phyloP scores from a whole-genome alignment of 371 early-diverging fungal species.

The Apophysomyces sp. region DNA sequence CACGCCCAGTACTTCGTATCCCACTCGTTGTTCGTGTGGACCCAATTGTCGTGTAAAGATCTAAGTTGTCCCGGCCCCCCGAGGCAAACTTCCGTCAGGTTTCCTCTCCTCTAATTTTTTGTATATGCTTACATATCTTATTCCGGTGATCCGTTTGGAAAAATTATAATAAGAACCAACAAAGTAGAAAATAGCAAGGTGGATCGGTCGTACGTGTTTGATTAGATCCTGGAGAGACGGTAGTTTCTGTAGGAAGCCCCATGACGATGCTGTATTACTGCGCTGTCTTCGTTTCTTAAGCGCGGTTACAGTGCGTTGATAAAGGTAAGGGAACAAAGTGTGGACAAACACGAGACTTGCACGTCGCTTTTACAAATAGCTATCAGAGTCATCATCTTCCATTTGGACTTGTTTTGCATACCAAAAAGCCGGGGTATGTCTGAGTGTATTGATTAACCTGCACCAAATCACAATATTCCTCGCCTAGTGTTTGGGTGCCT shows the following conservation, averaged over 20 bases:
- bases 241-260: conserved; percentile 9
- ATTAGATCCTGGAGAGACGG: conserved; percentile 32
- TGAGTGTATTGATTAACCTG: conserved; percentile 54
- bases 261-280: background rate
- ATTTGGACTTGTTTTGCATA: too few species aligned
- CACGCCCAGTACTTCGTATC: conserved; percentile 85
- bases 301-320: conserved; percentile 47
- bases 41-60: conserved; percentile 76
- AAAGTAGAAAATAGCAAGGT: conserved; percentile 84
- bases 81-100: background rate
- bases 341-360: conserved; percentile 52
- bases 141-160: conserved; percentile 75
- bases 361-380: conserved; percentile 43
- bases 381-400: too few species aligned
- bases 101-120: too few species aligned
- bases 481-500: conserved; percentile 88
- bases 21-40: conserved; percentile 69
- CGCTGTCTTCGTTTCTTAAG: conserved; percentile 40
- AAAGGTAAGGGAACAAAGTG: conserved; percentile 59
- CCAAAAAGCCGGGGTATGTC: conserved; percentile 51
- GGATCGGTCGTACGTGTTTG: conserved; percentile 57
- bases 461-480: conserved; percentile 90
- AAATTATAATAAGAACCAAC: conserved; percentile 76
- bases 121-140: conserved; percentile 67
- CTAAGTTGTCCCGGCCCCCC: conserved; percentile 21